Evolutionary conservation across 2,329 filamentous ascomycete genomes (phyloP).

Genomic region (Fusarium haematococcum): DNA sequence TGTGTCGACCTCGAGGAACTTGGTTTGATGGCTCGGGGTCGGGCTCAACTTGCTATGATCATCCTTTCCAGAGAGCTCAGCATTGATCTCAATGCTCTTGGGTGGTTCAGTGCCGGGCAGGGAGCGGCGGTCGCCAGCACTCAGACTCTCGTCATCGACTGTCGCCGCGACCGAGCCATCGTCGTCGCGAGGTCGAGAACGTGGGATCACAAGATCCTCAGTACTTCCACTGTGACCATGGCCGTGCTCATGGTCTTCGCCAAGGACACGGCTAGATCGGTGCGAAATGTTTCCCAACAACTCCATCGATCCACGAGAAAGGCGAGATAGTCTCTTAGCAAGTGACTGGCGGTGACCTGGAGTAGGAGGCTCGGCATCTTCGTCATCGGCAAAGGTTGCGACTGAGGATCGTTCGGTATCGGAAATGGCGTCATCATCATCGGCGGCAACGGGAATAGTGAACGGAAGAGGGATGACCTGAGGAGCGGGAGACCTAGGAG

Average conservation of each 20-base stretch:
- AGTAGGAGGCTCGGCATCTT: constrained; percentile 51
- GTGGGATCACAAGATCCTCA: constrained; percentile 59
- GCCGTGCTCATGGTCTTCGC: constrained; percentile 30
- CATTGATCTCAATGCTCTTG: constrained; percentile 54
- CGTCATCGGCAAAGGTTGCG: constrained; percentile 76
- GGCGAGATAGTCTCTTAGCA: constrained; percentile 61
- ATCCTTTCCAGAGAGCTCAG: constrained; percentile 49
- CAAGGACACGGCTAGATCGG: constrained; percentile 35
- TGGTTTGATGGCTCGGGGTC: constrained; percentile 11
- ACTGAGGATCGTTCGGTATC: constrained; percentile 72
- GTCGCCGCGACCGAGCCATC: constrained; percentile 68
- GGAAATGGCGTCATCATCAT: constrained; percentile 45
- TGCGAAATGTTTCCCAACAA: constrained; percentile 60
- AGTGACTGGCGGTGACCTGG: constrained; percentile 52
- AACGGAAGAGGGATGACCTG: constrained; percentile 75
- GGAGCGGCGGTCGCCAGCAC: constrained; percentile 53
- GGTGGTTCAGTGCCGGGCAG: constrained; percentile 36
- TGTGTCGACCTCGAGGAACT: constrained; percentile 16
- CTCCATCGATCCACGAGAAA: constrained; percentile 61
- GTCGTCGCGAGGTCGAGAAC: constrained; percentile 52
- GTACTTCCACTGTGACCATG: constrained; percentile 52
- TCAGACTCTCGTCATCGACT: constrained; percentile 64
- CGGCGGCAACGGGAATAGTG: constrained; percentile 60
- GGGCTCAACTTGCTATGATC: constrained; percentile 32
- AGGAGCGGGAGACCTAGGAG: constrained; percentile 52